Base-by-base conservation (phyloP, 805 yeast species). In the Candida caryicola region DNA sequence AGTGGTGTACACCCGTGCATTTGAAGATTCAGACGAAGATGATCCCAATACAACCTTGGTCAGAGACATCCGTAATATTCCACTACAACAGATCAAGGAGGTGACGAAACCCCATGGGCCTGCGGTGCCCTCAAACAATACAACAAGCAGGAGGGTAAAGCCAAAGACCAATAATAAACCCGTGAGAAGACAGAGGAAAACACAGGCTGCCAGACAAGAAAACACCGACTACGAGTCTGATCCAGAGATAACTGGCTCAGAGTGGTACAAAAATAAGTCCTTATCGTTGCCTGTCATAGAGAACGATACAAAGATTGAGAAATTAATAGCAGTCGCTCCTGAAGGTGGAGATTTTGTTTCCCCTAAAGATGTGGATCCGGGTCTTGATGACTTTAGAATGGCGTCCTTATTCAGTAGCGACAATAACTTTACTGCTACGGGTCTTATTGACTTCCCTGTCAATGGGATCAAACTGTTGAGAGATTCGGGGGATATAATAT, bases 361-460 rank as follows among this genome's bases (percentile, higher is more conserved):
- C 23, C 62, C 70, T 16, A 51, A 58, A 14, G 67, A 71, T 19
- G 59, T 61, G 1, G 69, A 73, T 36, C 79, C 45, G 15, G 37
- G 39, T 7, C 33, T 42, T 28, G 70, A 82, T 41, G 72, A 74
- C 41, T 86, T 77, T 57, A 71, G 74, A 39, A 62, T 86, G 3
- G 81, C 84, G 0, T 74, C 82, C 5, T 63, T 85, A 33, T 86
- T 83, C 46, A 81, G 81, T 49, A 73, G 71, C 40, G 77, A 80
- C 49, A 67, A 74, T 38, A 83, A 78, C 36, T 74, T 73, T 43
- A 75, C 82, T 38, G 95, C 91, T 1, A 78, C 83, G 21, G 96
- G 95, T 3, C 66, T 85, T 50, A 65, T 86, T 40, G 79, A 78
- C 41, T 63, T 87, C 21, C 89, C 91, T 0, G 55, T 65, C 1